Evolutionary conservation across 1,284 basidiomycete species (phyloP).

Genomic region (Microbotryum scabiosae): DNA sequence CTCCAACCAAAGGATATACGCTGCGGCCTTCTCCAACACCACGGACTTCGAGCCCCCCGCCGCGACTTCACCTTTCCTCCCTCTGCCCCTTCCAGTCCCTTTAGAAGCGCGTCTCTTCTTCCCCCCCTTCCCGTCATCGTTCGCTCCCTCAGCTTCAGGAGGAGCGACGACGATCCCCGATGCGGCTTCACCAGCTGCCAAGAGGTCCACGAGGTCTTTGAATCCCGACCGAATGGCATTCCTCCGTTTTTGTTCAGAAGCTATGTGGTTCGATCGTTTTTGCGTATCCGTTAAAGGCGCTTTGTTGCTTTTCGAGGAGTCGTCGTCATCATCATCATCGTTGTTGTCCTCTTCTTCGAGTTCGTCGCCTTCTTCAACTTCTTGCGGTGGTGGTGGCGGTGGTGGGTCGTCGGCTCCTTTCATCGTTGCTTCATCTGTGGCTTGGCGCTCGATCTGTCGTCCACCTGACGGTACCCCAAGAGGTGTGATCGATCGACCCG

Average conservation of each 20-base stretch:
- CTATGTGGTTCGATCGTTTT: constrained; percentile 82
- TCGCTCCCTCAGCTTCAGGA: neutral
- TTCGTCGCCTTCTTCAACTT: neutral
- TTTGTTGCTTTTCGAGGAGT: neutral
- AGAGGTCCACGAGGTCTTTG: constrained; percentile 34
- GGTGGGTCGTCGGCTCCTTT: neutral
- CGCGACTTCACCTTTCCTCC: constrained; percentile 32
- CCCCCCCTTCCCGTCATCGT: neutral
- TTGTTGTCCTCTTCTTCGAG: constrained; percentile 1
- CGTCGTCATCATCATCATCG: constrained; percentile 2
- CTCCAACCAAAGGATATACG: constrained; percentile 32
- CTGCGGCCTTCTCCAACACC: constrained; percentile 28
- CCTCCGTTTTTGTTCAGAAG: constrained; percentile 79
- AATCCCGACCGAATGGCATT: constrained; percentile 84
- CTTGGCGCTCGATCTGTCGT: neutral
- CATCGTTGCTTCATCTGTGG: neutral
- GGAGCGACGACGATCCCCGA: constrained; percentile 40
- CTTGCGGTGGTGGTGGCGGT: neutral
- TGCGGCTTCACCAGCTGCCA: constrained; percentile 46
- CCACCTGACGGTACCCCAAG: neutral
- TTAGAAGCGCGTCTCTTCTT: constrained; percentile 16
- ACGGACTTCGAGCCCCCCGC: constrained; percentile 34
- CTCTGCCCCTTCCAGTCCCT: constrained; percentile 27
- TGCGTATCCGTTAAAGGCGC: constrained; percentile 61
- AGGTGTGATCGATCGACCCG: no score